These are phyloP conservation scores for Aphanomyces invadans DNA, from an alignment of 352 stramenopile species.

Conservation along the genomic window DNA sequence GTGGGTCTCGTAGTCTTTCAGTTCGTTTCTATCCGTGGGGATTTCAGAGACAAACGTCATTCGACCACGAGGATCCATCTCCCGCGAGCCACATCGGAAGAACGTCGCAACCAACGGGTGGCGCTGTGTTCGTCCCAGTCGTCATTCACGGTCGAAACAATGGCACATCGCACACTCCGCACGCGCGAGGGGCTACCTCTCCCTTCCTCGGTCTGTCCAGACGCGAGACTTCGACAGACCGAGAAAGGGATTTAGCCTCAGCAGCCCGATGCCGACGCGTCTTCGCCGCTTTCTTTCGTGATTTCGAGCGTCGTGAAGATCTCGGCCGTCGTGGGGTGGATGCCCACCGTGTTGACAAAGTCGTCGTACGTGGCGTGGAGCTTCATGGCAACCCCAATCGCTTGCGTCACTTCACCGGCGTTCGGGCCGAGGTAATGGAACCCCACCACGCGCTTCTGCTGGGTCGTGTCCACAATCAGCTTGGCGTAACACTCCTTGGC, in stretches of 20 bases:
- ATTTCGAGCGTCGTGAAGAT: conserved; percentile 91
- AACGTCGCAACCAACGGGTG: neutral
- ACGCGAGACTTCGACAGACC: neutral
- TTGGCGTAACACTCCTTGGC: conserved; percentile 91
- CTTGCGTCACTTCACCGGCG: conserved; percentile 92
- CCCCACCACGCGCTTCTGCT: conserved; percentile 88
- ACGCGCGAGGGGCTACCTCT: neutral
- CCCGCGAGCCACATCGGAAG: neutral
- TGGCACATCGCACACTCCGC: neutral
- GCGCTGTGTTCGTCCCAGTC: neutral
- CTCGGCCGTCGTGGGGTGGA: conserved; percentile 95
- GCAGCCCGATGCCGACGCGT: conserved; percentile 90
- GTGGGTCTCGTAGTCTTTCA: neutral
- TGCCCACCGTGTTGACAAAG: conserved; percentile 90
- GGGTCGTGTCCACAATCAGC: conserved; percentile 88
- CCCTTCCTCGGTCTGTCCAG: neutral
- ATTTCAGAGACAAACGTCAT: neutral
- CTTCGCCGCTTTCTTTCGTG: conserved; percentile 91
- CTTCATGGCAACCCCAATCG: conserved; percentile 93
- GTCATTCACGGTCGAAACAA: neutral
- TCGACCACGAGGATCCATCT: neutral
- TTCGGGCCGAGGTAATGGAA: conserved; percentile 98
- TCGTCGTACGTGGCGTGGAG: conserved; percentile 90
- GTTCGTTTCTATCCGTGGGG: neutral
- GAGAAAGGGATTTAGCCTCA: conserved; percentile 90